Evolutionary conservation across 1,139 yeast genomes (phyloP), one percentile per base, ranked within the genome.

Genomic region (Schizosaccharomyces versatilis): DNA sequence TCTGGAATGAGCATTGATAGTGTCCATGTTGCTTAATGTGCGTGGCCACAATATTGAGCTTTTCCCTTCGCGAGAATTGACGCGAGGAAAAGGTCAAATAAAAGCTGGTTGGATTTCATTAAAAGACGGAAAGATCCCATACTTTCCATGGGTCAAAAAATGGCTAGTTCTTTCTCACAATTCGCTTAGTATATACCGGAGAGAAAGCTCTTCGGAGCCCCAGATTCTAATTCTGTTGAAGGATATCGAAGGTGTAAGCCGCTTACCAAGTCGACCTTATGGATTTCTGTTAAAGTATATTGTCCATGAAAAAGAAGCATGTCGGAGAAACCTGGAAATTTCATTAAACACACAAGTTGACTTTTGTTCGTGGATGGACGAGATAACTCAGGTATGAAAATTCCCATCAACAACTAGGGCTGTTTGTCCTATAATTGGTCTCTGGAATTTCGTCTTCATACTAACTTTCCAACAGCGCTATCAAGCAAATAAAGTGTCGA

Each of bases 331-430:
- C 36, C 41, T 14, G 36, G 52, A 78, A 61, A 78, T 88, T 52
- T 77, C 88, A 1, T 76, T 90, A 60, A 86, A 84, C 66, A 73
- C 81, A 38, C 85, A 84, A 63, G 76, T 79, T 58, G 97, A 88
- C 60, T 74, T 84, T 60, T 78, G 84, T 66, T 81, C 84, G 59
- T 88, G 98, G 98, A 75, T 88, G 59, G 96, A 90, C 67, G 82
- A 85, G 14, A 84, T 88, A 60, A 79, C 85, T 61, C 77, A 90
- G 15, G 84, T 57, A 57, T 15, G 60, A 10, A 32, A 6, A 19
- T 19, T 7, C 1, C 24, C 9, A 44, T 42, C 7, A 5, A 9
- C 52, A 44, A 41, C 17, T 38, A 6, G 12, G 10, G 12, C 38
- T 39, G 47, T 47, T 38, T 32, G 5, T 6, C 36, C 7, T 36